Percentiles rank a stretch among this genome's conserved stretches.
Evolutionary conservation across 2,329 filamentous ascomycete species (phyloP).

Genomic region (Hirsutella rhossiliensis): DNA sequence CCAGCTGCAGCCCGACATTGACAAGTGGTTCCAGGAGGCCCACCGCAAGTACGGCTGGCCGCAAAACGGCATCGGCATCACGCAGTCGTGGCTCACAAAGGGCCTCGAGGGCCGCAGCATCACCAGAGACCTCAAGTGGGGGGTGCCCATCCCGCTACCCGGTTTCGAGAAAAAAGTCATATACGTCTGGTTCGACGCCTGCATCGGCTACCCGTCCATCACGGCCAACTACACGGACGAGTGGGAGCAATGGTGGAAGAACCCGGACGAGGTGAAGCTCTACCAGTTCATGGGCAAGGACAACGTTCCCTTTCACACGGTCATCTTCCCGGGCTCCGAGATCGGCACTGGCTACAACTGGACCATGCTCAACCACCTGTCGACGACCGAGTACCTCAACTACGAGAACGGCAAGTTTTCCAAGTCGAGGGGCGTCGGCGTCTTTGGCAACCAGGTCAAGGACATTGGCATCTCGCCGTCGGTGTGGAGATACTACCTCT

Average conservation of each 20-base stretch:
- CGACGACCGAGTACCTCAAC: slow-evolving; percentile 77
- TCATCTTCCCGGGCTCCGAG: slow-evolving; percentile 83
- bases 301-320: slow-evolving; percentile 56
- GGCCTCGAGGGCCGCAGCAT: slow-evolving; percentile 81
- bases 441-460: slow-evolving; percentile 82
- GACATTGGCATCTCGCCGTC: slow-evolving; percentile 75
- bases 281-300: slow-evolving; percentile 93
- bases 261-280: slow-evolving; percentile 74
- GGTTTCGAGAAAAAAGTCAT: slow-evolving; percentile 58
- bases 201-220: slow-evolving; percentile 91
- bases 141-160: slow-evolving; percentile 42
- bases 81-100: slow-evolving; percentile 69
- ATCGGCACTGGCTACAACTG: slow-evolving; percentile 75
- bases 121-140: slow-evolving; percentile 88
- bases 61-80: slow-evolving; percentile 63
- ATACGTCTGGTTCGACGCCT: slow-evolving; percentile 89
- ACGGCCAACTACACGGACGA: slow-evolving; percentile 79
- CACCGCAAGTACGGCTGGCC: slow-evolving; percentile 68
- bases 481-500: slow-evolving; percentile 89
- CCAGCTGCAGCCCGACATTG: slow-evolving; percentile 64
- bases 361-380: slow-evolving; percentile 82
- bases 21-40: slow-evolving; percentile 64
- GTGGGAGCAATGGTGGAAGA: slow-evolving; percentile 92
- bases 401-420: slow-evolving; percentile 88
- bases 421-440: slow-evolving; percentile 79